A percentile compares a stretch with the other conserved stretches of the same genome.
Evolutionary conservation across 1,284 basidiomycete genomes (phyloP).

Genomic region (Cryptococcus sp.): DNA sequence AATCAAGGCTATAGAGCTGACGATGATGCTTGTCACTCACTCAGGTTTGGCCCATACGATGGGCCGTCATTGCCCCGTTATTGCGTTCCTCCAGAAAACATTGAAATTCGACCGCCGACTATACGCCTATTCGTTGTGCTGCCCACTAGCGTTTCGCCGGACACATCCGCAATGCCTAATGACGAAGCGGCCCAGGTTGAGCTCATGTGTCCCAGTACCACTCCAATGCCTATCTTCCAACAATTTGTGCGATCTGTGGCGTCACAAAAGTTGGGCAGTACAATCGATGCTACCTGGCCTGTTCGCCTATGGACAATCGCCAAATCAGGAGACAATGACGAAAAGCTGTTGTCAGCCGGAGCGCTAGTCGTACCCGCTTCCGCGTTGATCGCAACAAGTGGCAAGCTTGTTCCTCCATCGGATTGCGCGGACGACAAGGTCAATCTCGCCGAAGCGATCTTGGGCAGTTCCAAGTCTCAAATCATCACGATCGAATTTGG

Average conservation of each 20-base stretch:
- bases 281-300: not conserved
- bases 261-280: slow-evolving; percentile 5
- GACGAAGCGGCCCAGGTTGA: slow-evolving; percentile 13
- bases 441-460: slow-evolving; percentile 17
- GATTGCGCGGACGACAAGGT: slow-evolving; percentile 7
- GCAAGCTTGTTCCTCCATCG: slow-evolving; percentile 15
- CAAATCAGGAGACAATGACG: slow-evolving; percentile 14
- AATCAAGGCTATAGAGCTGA: not conserved
- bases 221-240: slow-evolving; percentile 19
- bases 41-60: slow-evolving; percentile 33
- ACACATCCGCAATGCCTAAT: slow-evolving; percentile 2
- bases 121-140: slow-evolving; percentile 62
- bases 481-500: slow-evolving; percentile 44
- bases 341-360: slow-evolving; percentile 12
- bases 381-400: slow-evolving; percentile 21
- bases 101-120: slow-evolving; percentile 77
- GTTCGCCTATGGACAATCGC: slow-evolving; percentile 18
- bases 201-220: slow-evolving; percentile 23
- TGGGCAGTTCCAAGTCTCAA: slow-evolving; percentile 12
- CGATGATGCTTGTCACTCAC: slow-evolving; percentile 38
- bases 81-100: slow-evolving; percentile 55
- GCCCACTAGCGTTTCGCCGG: slow-evolving; percentile 21
- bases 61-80: slow-evolving; percentile 57
- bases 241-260: slow-evolving; percentile 14
- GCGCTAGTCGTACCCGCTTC: slow-evolving; percentile 26